These are phyloP conservation scores for Sporothrix variecibatus DNA, from an alignment of 2,329 filamentous ascomycete species.

Conservation along the genomic window DNA sequence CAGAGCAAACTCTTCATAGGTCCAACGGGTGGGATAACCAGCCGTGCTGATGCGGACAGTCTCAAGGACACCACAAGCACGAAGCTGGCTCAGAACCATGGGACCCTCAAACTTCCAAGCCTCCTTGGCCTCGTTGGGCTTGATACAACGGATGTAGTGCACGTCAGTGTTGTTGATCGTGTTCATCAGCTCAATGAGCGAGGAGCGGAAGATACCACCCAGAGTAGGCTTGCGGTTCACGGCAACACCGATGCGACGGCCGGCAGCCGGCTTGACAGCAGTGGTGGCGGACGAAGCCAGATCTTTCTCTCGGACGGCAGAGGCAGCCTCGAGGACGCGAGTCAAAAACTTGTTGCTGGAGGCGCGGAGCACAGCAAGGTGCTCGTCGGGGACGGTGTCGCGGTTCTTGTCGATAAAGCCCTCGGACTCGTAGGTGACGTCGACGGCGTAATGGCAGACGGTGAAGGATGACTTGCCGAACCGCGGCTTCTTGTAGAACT, in stretches of 20 bases:
- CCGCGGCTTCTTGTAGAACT: slow-evolving; percentile 97
- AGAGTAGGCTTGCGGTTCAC: slow-evolving; percentile 96
- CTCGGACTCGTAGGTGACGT: slow-evolving; percentile 98
- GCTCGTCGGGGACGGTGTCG: slow-evolving; percentile 97
- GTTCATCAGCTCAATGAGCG: slow-evolving; percentile 94
- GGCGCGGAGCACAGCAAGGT: slow-evolving; percentile 86
- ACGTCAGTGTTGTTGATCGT: slow-evolving; percentile 98
- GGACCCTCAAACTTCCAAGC: slow-evolving; percentile 98
- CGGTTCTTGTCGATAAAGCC: slow-evolving; percentile 99
- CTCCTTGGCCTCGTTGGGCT: slow-evolving; percentile 95
- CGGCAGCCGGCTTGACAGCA: slow-evolving; percentile 77
- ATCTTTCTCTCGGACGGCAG: slow-evolving; percentile 88
- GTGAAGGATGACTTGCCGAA: slow-evolving; percentile 98
- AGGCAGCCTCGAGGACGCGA: slow-evolving; percentile 81
- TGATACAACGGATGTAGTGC: slow-evolving; percentile 98
- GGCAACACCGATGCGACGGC: slow-evolving; percentile 85
- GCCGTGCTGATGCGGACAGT: slow-evolving; percentile 97
- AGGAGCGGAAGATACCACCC: slow-evolving; percentile 98
- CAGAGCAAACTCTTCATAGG: slow-evolving; percentile 95
- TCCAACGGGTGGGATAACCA: slow-evolving; percentile 97
- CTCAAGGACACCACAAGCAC: slow-evolving; percentile 97
- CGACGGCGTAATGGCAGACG: slow-evolving; percentile 95
- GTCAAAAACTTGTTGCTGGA: slow-evolving; percentile 84
- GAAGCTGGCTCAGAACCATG: slow-evolving; percentile 95
- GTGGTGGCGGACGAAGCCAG: slow-evolving; percentile 63